Base-by-base conservation (phyloP, 2,329 filamentous ascomycete species). In the Alternaria viburni region DNA sequence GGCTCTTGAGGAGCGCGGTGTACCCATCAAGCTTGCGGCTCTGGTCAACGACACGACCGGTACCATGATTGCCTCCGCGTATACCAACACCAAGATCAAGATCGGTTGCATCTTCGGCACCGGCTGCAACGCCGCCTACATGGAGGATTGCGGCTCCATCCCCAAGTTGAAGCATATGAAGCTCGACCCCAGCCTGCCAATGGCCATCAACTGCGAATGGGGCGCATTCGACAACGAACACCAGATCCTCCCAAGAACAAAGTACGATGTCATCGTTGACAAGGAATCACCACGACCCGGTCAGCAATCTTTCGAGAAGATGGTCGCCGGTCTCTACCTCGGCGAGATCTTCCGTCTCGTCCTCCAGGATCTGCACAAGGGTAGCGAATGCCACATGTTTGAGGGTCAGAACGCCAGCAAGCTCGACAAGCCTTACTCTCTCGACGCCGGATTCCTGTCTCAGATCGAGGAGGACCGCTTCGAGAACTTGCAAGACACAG, bases 101-200 rank as follows among this genome's bases (percentile, higher is more conserved):
- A 96, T 98, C 74, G 96, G 96, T 59, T 97, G 95, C 82, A 99
- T 99, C 78, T 99, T 99, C 75, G 96, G 96, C 73, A 99, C 96
- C 12, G 96, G 96, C 63, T 97, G 96, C 84, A 99, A 99, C 76
- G 96, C 95, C 44, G 96, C 96, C 43, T 99, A 99, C 84, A 97
- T 99, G 91, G 96, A 99, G 82, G 83, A 96, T 75, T 92, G 89
- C 68, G 93, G 93, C 69, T 92, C 91, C 12, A 93, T 99, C 69
- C 95, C 94, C 69, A 99, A 99, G 86, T 88, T 99, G 58, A 93
- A 91, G 11, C 89, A 97, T 83, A 88, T 97, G 86, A 96, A 96
- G 75, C 87, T 98, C 41, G 91, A 93, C 54, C 85, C 93, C 0
- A 90, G 96, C 65, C 89, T 89, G 64, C 93, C 91, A 50, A 96